Percentiles rank a stretch among this genome's conserved stretches.
Evolutionary conservation across 1,284 basidiomycete species (phyloP).

Genomic region (Cronartium ribicola): DNA sequence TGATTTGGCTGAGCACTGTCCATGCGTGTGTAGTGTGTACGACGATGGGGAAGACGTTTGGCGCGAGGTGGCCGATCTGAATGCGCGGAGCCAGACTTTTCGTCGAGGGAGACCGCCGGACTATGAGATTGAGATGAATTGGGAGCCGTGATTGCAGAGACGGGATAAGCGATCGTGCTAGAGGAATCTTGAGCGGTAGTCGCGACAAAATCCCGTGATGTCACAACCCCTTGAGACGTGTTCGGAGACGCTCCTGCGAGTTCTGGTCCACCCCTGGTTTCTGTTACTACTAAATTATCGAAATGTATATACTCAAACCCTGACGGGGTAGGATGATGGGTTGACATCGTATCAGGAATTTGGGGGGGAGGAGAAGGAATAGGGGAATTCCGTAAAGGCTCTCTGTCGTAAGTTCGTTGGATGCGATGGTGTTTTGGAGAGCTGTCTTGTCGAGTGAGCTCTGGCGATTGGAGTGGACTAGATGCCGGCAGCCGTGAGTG

Average conservation of each 20-base stretch:
- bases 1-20: neutral
- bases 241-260: neutral
- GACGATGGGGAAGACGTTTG: neutral
- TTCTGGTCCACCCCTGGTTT: neutral
- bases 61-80: neutral
- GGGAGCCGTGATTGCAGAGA: neutral
- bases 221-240: slow-evolving; percentile 4
- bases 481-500: no score
- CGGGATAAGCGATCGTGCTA: neutral
- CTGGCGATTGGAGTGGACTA: neutral
- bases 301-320: slow-evolving; percentile 2
- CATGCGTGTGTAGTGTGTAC: neutral
- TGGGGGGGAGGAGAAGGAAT: neutral
- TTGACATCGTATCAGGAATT: neutral
- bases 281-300: neutral
- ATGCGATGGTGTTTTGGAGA: neutral
- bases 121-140: neutral
- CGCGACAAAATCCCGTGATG: neutral
- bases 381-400: neutral
- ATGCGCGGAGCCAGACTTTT: neutral
- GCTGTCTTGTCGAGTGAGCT: neutral
- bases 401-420: neutral
- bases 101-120: neutral
- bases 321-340: neutral
- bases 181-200: neutral